phyloP scores from a whole-genome alignment of 2,329 filamentous ascomycete genomes.

The Onygenales sp. region DNA sequence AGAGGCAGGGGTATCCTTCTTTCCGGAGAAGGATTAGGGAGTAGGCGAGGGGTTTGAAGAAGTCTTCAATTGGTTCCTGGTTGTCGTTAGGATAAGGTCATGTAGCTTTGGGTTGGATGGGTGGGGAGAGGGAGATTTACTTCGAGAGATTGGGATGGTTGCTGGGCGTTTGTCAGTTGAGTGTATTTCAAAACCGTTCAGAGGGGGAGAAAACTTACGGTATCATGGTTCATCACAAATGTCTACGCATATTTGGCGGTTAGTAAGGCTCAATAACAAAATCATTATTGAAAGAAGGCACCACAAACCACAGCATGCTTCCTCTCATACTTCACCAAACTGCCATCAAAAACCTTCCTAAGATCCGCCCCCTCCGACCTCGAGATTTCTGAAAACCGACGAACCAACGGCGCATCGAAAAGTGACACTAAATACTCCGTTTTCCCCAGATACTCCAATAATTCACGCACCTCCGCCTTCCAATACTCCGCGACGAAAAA shows the following conservation, averaged over 20 bases:
- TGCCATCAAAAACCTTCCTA: constrained; percentile 52
- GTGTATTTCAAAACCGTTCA: neutral
- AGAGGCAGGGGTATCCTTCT: constrained; percentile 56
- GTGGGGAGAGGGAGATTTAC: constrained; percentile 17
- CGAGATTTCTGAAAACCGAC: constrained; percentile 56
- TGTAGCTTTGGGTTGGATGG: neutral
- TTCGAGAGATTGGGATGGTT: constrained; percentile 53
- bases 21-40: constrained; percentile 58
- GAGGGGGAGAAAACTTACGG: constrained; percentile 26
- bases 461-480: constrained; percentile 47
- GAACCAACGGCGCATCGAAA: constrained; percentile 60
- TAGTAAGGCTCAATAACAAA: neutral
- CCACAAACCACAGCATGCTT: constrained; percentile 47
- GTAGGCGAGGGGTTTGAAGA: constrained; percentile 65
- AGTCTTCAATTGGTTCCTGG: constrained; percentile 51
- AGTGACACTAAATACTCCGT: constrained; percentile 52
- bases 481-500: constrained; percentile 65
- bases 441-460: constrained; percentile 48
- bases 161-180: constrained; percentile 27
- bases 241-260: constrained; percentile 33
- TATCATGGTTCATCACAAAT: constrained; percentile 65
- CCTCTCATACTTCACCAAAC: constrained; percentile 47
- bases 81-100: too few relatives aligned
- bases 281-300: neutral
- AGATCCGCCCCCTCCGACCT: constrained; percentile 50